These are phyloP conservation scores for Fraxinus platypoda DNA, from an alignment of 305 asterid genomes.

Conservation along the genomic window DNA sequence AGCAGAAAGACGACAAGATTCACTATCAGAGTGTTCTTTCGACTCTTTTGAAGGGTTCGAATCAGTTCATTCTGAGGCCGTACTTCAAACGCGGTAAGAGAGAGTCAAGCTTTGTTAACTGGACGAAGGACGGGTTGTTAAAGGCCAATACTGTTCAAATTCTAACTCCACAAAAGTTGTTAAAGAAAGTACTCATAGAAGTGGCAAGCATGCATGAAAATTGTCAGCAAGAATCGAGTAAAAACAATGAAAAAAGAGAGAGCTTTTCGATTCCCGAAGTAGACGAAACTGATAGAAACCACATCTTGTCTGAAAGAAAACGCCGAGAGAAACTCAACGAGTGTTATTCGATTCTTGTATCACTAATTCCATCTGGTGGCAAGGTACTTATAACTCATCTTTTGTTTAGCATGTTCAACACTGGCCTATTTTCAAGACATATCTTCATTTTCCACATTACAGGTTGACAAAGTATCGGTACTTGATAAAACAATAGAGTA, in stretches of 20 bases:
- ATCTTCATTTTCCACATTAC: slow-evolving; percentile 21
- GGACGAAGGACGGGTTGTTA: slow-evolving; percentile 41
- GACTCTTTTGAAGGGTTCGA: slow-evolving; percentile 65
- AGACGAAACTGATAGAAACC: slow-evolving; percentile 55
- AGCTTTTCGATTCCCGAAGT: slow-evolving; percentile 33
- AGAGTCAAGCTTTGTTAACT: slow-evolving; percentile 62
- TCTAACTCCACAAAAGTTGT: slow-evolving; percentile 50
- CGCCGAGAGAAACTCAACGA: slow-evolving; percentile 68
- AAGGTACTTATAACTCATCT: slow-evolving; percentile 49
- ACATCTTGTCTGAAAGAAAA: slow-evolving; percentile 68
- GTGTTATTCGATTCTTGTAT: slow-evolving; percentile 63
- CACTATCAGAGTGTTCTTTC: slow-evolving; percentile 77
- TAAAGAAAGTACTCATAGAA: slow-evolving; percentile 69
- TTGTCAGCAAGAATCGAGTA: slow-evolving; percentile 29
- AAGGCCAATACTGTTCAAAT: slow-evolving; percentile 13
- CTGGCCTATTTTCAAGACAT: not conserved
- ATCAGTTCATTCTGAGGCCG: slow-evolving; percentile 70
- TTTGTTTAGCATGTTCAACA: not conserved
- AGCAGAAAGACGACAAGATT: slow-evolving; percentile 39
- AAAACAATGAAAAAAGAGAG: slow-evolving; percentile 30
- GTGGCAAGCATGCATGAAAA: slow-evolving; percentile 60
- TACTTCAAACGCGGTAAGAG: slow-evolving; percentile 42
- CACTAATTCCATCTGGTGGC: slow-evolving; percentile 76
- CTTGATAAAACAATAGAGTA: slow-evolving; percentile 80
- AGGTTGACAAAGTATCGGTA: slow-evolving; percentile 82